Conservation (phyloP, 495 filamentous ascomycete genomes). For the Thozetella sp. region DNA sequence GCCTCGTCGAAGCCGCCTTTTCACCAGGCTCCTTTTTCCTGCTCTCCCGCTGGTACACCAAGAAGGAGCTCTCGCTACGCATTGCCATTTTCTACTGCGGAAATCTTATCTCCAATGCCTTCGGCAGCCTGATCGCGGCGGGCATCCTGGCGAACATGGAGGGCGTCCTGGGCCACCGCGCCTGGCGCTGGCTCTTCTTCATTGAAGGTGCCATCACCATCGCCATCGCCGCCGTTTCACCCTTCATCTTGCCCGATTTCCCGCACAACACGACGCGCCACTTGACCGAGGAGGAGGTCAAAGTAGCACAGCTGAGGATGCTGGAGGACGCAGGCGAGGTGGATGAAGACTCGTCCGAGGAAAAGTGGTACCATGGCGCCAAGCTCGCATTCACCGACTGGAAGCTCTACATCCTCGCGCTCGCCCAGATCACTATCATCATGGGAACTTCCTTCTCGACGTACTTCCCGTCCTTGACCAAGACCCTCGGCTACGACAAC, state of each 20-base stretch:
- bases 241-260: slow-evolving; percentile 67
- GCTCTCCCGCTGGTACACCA: slow-evolving; percentile 52
- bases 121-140: slow-evolving; percentile 58
- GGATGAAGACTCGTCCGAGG: no score
- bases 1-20: slow-evolving; percentile 48
- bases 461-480: slow-evolving; percentile 66
- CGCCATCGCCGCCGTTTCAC: slow-evolving; percentile 31
- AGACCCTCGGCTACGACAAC: slow-evolving; percentile 63
- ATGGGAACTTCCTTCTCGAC: slow-evolving; percentile 36
- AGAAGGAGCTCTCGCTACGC: slow-evolving; percentile 43
- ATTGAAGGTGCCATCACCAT: slow-evolving; percentile 62
- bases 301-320: not conserved
- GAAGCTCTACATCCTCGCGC: not conserved
- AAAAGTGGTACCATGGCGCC: not conserved
- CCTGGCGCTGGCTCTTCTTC: slow-evolving; percentile 57
- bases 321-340: not conserved
- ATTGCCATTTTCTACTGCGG: slow-evolving; percentile 59
- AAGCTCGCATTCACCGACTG: not conserved
- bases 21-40: slow-evolving; percentile 35
- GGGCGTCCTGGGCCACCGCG: slow-evolving; percentile 29
- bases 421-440: not conserved
- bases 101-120: slow-evolving; percentile 52
- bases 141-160: slow-evolving; percentile 44
- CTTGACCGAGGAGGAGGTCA: slow-evolving; percentile 27
- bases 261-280: slow-evolving; percentile 66